Conservation (phyloP, 1,139 yeast genomes). For the Saccharomycopsis phalli region DNA sequence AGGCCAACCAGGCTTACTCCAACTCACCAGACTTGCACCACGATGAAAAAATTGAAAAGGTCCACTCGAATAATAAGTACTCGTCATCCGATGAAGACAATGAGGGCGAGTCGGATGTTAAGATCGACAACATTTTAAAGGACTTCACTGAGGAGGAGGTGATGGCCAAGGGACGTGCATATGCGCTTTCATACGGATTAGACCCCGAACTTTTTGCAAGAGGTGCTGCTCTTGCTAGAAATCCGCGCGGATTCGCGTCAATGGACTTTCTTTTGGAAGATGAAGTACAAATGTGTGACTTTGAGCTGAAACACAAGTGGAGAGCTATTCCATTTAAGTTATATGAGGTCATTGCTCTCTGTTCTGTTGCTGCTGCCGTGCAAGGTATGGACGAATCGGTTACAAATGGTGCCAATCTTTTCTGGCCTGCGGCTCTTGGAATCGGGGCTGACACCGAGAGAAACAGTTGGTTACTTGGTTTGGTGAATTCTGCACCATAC, state of each 20-base stretch:
- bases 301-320: constrained; percentile 48
- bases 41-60: constrained; percentile 8
- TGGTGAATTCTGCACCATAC: constrained; percentile 77
- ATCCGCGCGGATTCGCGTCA: constrained; percentile 49
- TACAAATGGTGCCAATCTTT: constrained; percentile 72
- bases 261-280: constrained; percentile 50
- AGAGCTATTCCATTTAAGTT: constrained; percentile 42
- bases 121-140: constrained; percentile 48
- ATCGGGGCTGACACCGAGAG: constrained; percentile 39
- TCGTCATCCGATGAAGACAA: neutral
- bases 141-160: constrained; percentile 60
- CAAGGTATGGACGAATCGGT: constrained; percentile 94
- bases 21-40: constrained; percentile 1
- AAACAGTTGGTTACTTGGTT: constrained; percentile 62
- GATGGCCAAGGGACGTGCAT: constrained; percentile 61
- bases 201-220: constrained; percentile 59
- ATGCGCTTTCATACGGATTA: constrained; percentile 52
- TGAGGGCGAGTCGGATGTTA: neutral
- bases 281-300: constrained; percentile 46
- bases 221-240: constrained; percentile 72
- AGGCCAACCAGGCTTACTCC: too few species aligned
- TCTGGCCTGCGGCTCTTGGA: constrained; percentile 52
- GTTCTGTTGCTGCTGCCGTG: constrained; percentile 84
- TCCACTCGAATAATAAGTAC: neutral
- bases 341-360: constrained; percentile 56